Percentiles rank a stretch among this genome's conserved stretches.
phyloP scores from a whole-genome alignment of 2,329 filamentous ascomycete species.

The Juglanconis sp. region DNA sequence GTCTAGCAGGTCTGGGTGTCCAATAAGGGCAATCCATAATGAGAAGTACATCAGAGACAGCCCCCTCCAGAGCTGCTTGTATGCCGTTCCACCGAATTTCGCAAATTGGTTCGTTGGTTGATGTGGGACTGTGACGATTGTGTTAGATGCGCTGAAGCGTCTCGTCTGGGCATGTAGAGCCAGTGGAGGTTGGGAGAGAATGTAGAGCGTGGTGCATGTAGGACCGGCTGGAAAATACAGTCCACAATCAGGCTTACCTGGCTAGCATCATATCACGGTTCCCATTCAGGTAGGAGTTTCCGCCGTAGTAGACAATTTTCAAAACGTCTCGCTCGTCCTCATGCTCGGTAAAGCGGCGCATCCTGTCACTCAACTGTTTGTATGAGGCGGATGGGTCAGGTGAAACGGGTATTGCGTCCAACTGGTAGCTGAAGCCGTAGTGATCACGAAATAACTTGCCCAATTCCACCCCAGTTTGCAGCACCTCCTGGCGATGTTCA shows the following conservation, averaged over 20 bases:
- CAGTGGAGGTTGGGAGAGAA: background rate
- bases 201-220: background rate
- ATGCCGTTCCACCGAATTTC: conserved; percentile 55
- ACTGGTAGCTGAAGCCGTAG: conserved; percentile 50
- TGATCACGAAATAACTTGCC: conserved; percentile 48
- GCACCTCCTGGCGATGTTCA: conserved; percentile 43
- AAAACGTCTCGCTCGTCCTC: conserved; percentile 53
- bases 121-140: conserved; percentile 40
- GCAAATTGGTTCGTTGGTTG: conserved; percentile 38
- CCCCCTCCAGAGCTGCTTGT: conserved; percentile 55
- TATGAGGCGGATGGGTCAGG: conserved; percentile 48
- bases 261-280: conserved; percentile 57
- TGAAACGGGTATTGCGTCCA: conserved; percentile 47
- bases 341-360: conserved; percentile 52
- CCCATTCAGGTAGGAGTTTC: conserved; percentile 51
- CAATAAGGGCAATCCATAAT: conserved; percentile 58
- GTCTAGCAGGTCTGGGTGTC: conserved; percentile 48
- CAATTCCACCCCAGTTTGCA: conserved; percentile 43
- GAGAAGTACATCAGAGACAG: conserved; percentile 52
- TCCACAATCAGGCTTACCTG: conserved; percentile 39
- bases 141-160: too few relatives aligned
- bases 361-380: conserved; percentile 50
- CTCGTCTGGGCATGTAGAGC: background rate
- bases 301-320: conserved; percentile 58
- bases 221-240: background rate